Evolutionary conservation across 345 rosid species (phyloP), one percentile per base, ranked within the genome.

Genomic region (Camelina hispida): DNA sequence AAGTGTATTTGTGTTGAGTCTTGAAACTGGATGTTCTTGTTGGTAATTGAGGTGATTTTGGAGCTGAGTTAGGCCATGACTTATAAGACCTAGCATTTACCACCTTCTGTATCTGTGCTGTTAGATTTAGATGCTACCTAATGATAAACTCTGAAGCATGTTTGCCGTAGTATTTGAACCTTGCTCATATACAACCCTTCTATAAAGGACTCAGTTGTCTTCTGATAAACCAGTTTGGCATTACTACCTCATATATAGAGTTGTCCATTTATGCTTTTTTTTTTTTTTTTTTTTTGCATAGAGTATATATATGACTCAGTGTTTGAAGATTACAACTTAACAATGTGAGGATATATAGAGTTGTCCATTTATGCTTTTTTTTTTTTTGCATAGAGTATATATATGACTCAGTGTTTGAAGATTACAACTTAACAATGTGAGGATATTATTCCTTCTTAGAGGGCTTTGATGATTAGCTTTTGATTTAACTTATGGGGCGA

Each of bases 11-110:
- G 48, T 30, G 42, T 30, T 10, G 7, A 6, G 30, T 69, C 50
- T 54, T 76, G 52, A 54, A 62, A 0, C n/a, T 62, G 52, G 25
- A 69, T 76, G 66, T 34, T 35, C 12, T 23, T 61, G 32, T 62
- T 76, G 13, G 35, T 46, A 46, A 76, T 25, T 55, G 44, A 16
- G 62, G 51, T 52, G 64, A 13, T 10, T 14, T 51, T 51, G 16
- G 56, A 68, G 64, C 32, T 69, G 32, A 52, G 1, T 43, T 44
- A 42, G 17, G 32, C 62, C 14, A 48, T 46, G 3, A 3, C 15
- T 62, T 22, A 22, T 69, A 11, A 43, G 57, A 32, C 56, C 9
- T 69, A 54, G 22, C 60, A 34, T 34, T 20, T 6, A 57, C 13
- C 58, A 65, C 44, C 30, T 42, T 72, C 28, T 51, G 17, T 40